These are phyloP conservation scores for Millerozyma acaciae DNA, from an alignment of 805 yeast genomes.

Conservation along the genomic window DNA sequence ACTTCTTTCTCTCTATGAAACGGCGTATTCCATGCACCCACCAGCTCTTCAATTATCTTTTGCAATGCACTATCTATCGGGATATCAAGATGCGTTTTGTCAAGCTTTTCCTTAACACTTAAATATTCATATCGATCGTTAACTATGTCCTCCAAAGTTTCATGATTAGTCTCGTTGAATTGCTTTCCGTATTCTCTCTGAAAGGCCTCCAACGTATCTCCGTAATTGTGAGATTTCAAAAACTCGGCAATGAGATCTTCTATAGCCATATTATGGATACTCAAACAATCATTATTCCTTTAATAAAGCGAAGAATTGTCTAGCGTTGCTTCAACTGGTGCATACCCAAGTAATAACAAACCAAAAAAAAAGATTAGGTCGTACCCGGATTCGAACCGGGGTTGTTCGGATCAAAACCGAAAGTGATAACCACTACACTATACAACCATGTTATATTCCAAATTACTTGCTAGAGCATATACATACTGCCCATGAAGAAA, in stretches of 20 bases:
- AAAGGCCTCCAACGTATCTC: conserved; percentile 45
- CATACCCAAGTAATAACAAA: too few relatives aligned
- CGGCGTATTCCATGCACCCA: conserved; percentile 29
- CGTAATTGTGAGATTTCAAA: conserved; percentile 46
- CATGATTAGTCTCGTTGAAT: conserved; percentile 23
- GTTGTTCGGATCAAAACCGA: conserved; percentile 80
- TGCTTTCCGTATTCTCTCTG: conserved; percentile 43
- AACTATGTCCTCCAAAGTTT: conserved; percentile 37
- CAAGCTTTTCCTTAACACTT: conserved; percentile 8
- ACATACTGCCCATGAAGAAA: too few relatives aligned
- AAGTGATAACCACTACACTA: conserved; percentile 82
- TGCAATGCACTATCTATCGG: conserved; percentile 10
- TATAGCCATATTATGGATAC: conserved; percentile 14
- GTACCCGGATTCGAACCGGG: conserved; percentile 87
- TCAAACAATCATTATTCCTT: too few relatives aligned
- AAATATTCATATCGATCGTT: conserved; percentile 32
- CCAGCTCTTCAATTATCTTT: conserved; percentile 7
- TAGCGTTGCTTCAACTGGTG: too few relatives aligned
- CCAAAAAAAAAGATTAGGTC: conserved; percentile 48
- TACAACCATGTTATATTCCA: too few relatives aligned
- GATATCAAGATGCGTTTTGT: conserved; percentile 7
- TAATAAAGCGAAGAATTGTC: too few relatives aligned
- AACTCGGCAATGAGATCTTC: conserved; percentile 53
- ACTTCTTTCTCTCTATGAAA: conserved; percentile 18
- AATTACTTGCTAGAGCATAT: too few relatives aligned